A percentile compares a stretch with the other conserved stretches of the same genome.
Evolutionary conservation across 768 basidiomycete genomes (phyloP).

Genomic region (Trametes cinnabarina): DNA sequence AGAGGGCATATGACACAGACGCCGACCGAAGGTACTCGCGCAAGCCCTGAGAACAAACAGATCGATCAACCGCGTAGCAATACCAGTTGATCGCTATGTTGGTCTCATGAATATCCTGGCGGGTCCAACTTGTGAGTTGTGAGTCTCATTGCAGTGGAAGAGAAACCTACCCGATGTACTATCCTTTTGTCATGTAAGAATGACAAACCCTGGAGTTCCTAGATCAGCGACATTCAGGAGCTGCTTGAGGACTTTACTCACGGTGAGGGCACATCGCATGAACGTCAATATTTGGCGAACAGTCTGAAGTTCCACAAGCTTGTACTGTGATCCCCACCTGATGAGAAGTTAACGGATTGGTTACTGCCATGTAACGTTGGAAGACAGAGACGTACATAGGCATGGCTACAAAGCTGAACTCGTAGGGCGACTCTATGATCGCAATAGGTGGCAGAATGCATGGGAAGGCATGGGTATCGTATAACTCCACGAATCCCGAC

Average conservation of each 20-base stretch:
- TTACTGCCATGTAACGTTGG: too few species aligned
- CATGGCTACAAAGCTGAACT: too few species aligned
- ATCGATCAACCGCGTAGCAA: too few species aligned
- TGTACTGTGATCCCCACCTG: background rate
- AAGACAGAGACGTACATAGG: too few species aligned
- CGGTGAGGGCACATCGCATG: background rate
- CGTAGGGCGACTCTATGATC: too few species aligned
- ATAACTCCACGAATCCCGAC: too few species aligned
- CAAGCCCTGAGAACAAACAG: background rate
- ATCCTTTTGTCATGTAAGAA: conserved; percentile 13
- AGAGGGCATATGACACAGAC: background rate
- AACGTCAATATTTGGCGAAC: background rate
- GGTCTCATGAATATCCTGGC: background rate
- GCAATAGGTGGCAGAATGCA: too few species aligned
- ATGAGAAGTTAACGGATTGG: too few species aligned
- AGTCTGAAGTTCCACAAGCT: background rate
- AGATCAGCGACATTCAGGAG: background rate
- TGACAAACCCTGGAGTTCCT: background rate
- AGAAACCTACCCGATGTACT: conserved; percentile 4
- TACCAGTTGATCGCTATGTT: conserved; percentile 2
- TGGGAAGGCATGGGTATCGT: too few species aligned
- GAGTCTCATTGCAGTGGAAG: background rate
- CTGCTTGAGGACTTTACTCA: background rate
- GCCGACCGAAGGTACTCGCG: too few species aligned
- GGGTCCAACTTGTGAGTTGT: background rate